phyloP scores from a whole-genome alignment of 2,329 filamentous ascomycete genomes.

The Exophiala calicioides region DNA sequence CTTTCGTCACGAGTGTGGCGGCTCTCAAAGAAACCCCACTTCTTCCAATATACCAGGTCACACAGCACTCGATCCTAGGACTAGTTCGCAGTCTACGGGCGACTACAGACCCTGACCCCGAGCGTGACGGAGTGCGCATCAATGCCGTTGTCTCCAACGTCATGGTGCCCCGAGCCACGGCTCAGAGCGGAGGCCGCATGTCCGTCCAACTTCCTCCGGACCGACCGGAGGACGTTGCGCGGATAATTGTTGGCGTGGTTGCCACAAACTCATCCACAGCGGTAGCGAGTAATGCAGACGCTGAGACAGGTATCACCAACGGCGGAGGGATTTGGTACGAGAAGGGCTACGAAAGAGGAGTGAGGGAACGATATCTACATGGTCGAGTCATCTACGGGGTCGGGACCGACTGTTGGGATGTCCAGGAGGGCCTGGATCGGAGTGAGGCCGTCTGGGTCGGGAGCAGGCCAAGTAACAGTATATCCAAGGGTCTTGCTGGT shows the following conservation, averaged over 20 bases:
- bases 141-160: constrained; percentile 51
- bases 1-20: constrained; percentile 48
- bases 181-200: constrained; percentile 40
- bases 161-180: constrained; percentile 42
- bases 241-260: constrained; percentile 22
- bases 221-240: constrained; percentile 43
- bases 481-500: constrained; percentile 15
- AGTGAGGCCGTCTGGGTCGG: constrained; percentile 49
- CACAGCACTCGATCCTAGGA: constrained; percentile 55
- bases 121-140: constrained; percentile 40
- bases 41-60: constrained; percentile 49
- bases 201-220: constrained; percentile 44
- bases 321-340: constrained; percentile 25
- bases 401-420: constrained; percentile 47
- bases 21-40: constrained; percentile 53
- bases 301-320: constrained; percentile 11
- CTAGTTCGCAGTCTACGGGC: constrained; percentile 49
- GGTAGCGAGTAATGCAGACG: constrained; percentile 1
- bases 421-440: constrained; percentile 45
- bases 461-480: constrained; percentile 31
- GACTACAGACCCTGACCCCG: constrained; percentile 20
- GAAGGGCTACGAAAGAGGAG: constrained; percentile 20
- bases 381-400: constrained; percentile 48
- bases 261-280: constrained; percentile 18
- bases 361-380: constrained; percentile 33